A percentile compares a stretch with the other conserved stretches of the same genome.
Evolutionary conservation across 352 stramenopile genomes (phyloP).

Genomic region (Globisporangium cylindrosporum): DNA sequence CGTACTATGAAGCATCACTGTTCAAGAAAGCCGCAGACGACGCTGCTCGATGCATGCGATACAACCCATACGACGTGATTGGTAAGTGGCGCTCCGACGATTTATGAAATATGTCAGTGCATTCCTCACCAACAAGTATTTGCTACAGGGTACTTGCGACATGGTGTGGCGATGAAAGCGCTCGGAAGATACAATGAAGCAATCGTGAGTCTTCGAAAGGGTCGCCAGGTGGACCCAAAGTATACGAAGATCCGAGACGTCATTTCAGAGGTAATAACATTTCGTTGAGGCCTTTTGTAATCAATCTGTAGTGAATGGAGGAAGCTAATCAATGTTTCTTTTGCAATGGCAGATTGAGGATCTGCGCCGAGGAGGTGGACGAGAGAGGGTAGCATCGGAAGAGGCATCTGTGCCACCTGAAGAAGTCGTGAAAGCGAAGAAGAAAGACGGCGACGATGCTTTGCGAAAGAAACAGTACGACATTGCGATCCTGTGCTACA

Average conservation of each 20-base stretch:
- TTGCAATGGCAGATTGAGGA: constrained; percentile 14
- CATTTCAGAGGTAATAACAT: constrained; percentile 38
- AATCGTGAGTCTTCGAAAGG: constrained; percentile 58
- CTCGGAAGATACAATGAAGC: constrained; percentile 76
- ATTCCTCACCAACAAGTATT: background rate
- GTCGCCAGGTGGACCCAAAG: constrained; percentile 69
- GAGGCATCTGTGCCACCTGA: constrained; percentile 16
- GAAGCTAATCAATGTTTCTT: background rate
- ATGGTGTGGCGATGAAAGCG: constrained; percentile 89
- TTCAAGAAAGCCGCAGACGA: constrained; percentile 89
- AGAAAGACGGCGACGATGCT: constrained; percentile 41
- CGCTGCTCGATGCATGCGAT: constrained; percentile 86
- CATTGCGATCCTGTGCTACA: constrained; percentile 44
- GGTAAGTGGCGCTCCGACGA: constrained; percentile 22
- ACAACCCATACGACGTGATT: constrained; percentile 93
- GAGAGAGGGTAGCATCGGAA: constrained; percentile 26
- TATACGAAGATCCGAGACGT: constrained; percentile 59
- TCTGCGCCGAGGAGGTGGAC: constrained; percentile 16
- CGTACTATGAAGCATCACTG: constrained; percentile 58
- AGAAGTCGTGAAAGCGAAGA: constrained; percentile 21
- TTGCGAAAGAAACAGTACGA: constrained; percentile 51
- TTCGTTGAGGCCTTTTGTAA: background rate
- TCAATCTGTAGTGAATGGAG: background rate
- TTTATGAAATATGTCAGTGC: background rate
- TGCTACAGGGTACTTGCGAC: constrained; percentile 84